Conservation (phyloP, 2,329 filamentous ascomycete species). For the Colletotrichum filicis region DNA sequence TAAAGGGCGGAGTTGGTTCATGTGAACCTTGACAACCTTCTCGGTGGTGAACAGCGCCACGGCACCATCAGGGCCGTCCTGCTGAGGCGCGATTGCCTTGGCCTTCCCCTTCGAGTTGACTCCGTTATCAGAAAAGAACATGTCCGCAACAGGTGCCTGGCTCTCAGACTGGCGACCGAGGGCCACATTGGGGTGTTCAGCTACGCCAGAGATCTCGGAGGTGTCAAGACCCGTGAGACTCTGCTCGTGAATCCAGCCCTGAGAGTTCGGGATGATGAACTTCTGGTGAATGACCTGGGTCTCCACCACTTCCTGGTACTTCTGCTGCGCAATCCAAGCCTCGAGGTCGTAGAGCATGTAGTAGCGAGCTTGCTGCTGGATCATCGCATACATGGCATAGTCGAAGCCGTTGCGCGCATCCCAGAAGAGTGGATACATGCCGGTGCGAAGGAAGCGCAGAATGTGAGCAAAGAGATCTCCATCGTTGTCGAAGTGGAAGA, state of each 20-base stretch:
- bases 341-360: constrained; percentile 42
- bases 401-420: constrained; percentile 44
- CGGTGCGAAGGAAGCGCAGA: constrained; percentile 47
- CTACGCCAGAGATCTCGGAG: constrained; percentile 14
- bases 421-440: constrained; percentile 49
- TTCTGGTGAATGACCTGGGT: constrained; percentile 24
- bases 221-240: not conserved
- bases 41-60: constrained; percentile 2
- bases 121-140: not conserved
- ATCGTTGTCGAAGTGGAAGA: constrained; percentile 48
- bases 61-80: not conserved
- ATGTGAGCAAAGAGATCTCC: constrained; percentile 48
- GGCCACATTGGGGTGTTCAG: not conserved
- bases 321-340: constrained; percentile 39
- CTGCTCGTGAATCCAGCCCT: constrained; percentile 10
- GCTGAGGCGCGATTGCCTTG: not conserved
- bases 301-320: constrained; percentile 36
- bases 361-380: constrained; percentile 46
- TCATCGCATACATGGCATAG: constrained; percentile 45
- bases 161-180: not conserved
- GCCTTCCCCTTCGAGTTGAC: not conserved
- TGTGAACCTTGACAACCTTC: not conserved
- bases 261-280: not conserved
- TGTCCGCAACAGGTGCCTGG: not conserved
- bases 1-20: not conserved